A percentile compares a stretch with the other conserved stretches of the same genome.
Conservation (phyloP, 371 early-diverging fungal genomes). For the Nematocida displodere region DNA sequence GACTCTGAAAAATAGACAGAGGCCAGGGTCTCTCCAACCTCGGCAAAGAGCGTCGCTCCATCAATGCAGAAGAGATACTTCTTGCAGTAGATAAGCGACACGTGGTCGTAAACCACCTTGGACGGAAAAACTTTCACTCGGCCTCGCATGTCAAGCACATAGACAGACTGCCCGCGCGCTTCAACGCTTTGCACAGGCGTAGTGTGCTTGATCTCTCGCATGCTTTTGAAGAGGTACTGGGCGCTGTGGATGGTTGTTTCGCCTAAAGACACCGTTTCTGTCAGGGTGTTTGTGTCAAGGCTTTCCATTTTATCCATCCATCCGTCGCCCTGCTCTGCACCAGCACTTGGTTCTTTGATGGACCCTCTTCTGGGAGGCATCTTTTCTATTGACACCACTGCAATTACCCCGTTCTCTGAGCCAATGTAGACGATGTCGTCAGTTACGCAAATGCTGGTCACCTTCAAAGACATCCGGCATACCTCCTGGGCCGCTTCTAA, state of each 20-base stretch:
- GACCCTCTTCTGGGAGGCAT: not conserved
- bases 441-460: constrained; percentile 14
- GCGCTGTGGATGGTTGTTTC: not conserved
- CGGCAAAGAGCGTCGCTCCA: constrained; percentile 33
- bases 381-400: constrained; percentile 7
- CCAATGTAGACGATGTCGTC: constrained; percentile 23
- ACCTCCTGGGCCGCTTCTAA: constrained; percentile 11
- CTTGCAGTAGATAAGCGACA: constrained; percentile 1
- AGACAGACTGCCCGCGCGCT: constrained; percentile 48
- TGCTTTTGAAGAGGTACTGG: not conserved
- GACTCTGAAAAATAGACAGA: constrained; percentile 25
- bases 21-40: constrained; percentile 27
- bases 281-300: not conserved
- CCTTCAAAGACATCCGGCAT: constrained; percentile 2
- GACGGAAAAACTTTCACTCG: constrained; percentile 55
- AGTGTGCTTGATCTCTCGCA: constrained; percentile 50
- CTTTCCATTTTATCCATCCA: constrained; percentile 27
- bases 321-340: not conserved
- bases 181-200: constrained; percentile 46
- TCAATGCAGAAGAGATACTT: constrained; percentile 46
- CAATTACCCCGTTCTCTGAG: constrained; percentile 34
- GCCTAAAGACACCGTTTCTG: not conserved
- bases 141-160: constrained; percentile 54
- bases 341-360: not conserved
- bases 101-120: constrained; percentile 51